Evolutionary conservation across 176 grass and related monocot genomes (phyloP).

Genomic region (Pontederia paniculata): DNA sequence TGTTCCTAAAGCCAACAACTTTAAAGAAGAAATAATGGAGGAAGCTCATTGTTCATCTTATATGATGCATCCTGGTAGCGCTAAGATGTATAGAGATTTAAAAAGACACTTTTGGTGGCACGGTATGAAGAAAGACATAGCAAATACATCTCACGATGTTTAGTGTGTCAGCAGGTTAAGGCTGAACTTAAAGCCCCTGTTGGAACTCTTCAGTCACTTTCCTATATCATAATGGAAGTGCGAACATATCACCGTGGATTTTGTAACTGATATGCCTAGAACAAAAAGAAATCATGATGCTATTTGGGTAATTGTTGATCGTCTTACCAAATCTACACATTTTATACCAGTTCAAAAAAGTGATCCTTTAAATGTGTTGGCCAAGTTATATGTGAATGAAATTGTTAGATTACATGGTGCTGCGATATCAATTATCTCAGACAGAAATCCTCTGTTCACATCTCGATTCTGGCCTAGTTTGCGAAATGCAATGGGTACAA

Average conservation of each 20-base stretch:
- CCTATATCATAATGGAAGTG: neutral
- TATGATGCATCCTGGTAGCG: neutral
- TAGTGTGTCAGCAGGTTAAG: conserved; percentile 5
- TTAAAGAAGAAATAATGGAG: neutral
- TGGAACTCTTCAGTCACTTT: neutral
- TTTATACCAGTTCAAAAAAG: neutral
- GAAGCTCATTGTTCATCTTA: conserved; percentile 7
- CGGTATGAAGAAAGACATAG: conserved; percentile 4
- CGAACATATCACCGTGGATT: conserved; percentile 1
- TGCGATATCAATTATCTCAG: no score
- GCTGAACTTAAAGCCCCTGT: neutral
- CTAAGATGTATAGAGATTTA: conserved; percentile 1
- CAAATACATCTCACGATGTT: neutral
- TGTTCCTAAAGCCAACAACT: neutral
- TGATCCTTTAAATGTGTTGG: no score
- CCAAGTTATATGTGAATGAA: no score
- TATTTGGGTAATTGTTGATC: conserved; percentile 15
- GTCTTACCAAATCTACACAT: neutral
- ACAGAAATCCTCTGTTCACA: no score
- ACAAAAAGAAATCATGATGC: neutral
- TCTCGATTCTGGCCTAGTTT: neutral
- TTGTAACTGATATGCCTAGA: neutral
- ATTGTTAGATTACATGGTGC: no score
- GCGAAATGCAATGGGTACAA: neutral
- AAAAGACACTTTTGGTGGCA: neutral